These are phyloP conservation scores for Citrus glauca DNA, from an alignment of 345 rosid genomes.

Conservation along the genomic window DNA sequence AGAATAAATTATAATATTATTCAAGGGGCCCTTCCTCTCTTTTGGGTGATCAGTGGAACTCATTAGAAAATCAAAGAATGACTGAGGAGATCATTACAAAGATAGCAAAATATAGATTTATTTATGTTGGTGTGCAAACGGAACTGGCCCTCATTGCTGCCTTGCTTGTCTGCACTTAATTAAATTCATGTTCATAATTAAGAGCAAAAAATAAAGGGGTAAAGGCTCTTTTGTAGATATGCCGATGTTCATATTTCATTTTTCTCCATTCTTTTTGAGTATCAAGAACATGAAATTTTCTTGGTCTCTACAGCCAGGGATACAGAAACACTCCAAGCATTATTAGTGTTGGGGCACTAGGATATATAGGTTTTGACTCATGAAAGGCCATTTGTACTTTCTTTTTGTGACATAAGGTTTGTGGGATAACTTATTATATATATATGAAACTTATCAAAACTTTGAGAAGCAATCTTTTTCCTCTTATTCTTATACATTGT, in stretches of 20 bases:
- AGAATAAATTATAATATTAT: slow-evolving; percentile 10
- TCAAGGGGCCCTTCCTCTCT: slow-evolving; percentile 10
- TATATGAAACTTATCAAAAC: not conserved
- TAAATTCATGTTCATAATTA: not conserved
- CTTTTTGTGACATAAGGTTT: not conserved
- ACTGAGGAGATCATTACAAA: not conserved
- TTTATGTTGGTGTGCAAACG: not conserved
- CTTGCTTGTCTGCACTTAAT: not conserved
- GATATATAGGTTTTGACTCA: not conserved
- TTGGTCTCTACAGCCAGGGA: not conserved
- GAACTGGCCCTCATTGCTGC: not conserved
- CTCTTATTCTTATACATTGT: not conserved
- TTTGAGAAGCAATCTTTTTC: not conserved
- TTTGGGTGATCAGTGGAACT: slow-evolving; percentile 13
- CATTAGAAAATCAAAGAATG: slow-evolving; percentile 8
- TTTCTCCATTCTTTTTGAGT: not conserved
- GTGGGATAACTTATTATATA: slow-evolving; percentile 1
- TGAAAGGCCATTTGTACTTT: not conserved
- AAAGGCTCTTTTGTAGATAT: not conserved
- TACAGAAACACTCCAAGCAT: not conserved
- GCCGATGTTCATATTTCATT: not conserved
- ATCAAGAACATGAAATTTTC: not conserved
- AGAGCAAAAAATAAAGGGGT: not conserved
- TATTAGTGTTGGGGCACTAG: not conserved
- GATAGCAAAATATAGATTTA: not conserved